Conservation (phyloP, 2,329 filamentous ascomycete species). For the Phaeophleospora eucalypticola region DNA sequence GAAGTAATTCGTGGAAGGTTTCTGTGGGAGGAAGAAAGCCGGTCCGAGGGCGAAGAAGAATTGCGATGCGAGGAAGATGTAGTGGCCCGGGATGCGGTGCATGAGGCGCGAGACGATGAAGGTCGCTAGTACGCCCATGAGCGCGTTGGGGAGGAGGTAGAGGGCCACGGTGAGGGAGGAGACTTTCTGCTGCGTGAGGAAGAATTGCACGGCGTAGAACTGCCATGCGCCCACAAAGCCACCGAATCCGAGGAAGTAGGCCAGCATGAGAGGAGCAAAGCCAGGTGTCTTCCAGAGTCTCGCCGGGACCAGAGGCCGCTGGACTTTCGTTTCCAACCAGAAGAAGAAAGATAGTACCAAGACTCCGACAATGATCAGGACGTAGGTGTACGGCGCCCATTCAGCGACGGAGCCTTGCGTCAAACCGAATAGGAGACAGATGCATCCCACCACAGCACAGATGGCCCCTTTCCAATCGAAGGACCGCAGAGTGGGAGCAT, state of each 20-base stretch:
- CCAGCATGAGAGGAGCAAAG: slow-evolving; percentile 41
- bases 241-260: slow-evolving; percentile 43
- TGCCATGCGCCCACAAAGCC: slow-evolving; percentile 28
- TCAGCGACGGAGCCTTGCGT: slow-evolving; percentile 34
- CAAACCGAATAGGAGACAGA: slow-evolving; percentile 35
- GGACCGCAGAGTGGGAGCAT: slow-evolving; percentile 20
- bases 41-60: slow-evolving; percentile 37
- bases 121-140: slow-evolving; percentile 44
- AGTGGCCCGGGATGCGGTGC: slow-evolving; percentile 45
- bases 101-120: slow-evolving; percentile 45
- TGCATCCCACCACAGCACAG: slow-evolving; percentile 29
- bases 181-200: slow-evolving; percentile 36
- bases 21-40: slow-evolving; percentile 41
- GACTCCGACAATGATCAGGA: slow-evolving; percentile 32
- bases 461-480: slow-evolving; percentile 33
- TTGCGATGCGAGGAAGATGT: slow-evolving; percentile 45
- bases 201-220: slow-evolving; percentile 41
- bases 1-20: slow-evolving; percentile 42
- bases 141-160: slow-evolving; percentile 44
- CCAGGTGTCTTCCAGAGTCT: slow-evolving; percentile 43
- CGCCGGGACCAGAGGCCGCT: slow-evolving; percentile 32
- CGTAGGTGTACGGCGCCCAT: slow-evolving; percentile 38
- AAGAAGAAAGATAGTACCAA: slow-evolving; percentile 32
- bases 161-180: slow-evolving; percentile 41
- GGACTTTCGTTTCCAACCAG: slow-evolving; percentile 30